Conservation (phyloP, 306 rosid genomes). For the Benincasa hispida region DNA sequence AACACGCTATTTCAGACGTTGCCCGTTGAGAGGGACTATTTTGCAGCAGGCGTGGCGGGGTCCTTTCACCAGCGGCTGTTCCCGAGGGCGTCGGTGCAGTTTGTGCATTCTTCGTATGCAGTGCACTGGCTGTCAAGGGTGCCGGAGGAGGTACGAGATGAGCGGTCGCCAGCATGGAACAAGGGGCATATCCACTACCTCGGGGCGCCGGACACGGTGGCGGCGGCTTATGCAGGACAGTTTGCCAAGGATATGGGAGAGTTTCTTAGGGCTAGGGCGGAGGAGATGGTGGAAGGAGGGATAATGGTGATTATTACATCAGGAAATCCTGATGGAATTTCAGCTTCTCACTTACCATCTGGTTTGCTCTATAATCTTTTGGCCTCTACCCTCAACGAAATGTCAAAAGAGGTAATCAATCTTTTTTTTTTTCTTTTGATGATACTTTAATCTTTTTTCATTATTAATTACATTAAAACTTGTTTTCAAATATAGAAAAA, state of each 20-base stretch:
- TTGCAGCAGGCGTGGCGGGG: slow-evolving; percentile 14
- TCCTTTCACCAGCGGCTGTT: slow-evolving; percentile 20
- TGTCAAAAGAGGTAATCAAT: slow-evolving; percentile 34
- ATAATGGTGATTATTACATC: slow-evolving; percentile 12
- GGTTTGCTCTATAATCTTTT: neutral
- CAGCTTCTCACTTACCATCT: neutral
- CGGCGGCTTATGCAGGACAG: slow-evolving; percentile 16
- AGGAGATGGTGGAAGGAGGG: slow-evolving; percentile 30
- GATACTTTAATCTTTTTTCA: no score
- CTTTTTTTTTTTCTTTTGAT: no score
- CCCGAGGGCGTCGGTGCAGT: slow-evolving; percentile 17
- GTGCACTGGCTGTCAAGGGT: slow-evolving; percentile 22
- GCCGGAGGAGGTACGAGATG: slow-evolving; percentile 10
- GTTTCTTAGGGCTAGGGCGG: slow-evolving; percentile 23
- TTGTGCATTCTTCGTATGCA: slow-evolving; percentile 18
- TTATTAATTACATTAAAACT: no score
- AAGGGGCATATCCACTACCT: slow-evolving; percentile 18
- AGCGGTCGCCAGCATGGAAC: slow-evolving; percentile 14
- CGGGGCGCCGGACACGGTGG: neutral
- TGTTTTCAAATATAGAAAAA: no score
- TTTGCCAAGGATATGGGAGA: slow-evolving; percentile 19
- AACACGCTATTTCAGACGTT: slow-evolving; percentile 18
- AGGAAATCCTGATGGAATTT: neutral
- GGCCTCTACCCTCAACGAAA: slow-evolving; percentile 22
- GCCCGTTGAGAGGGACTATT: slow-evolving; percentile 4